Conservation (phyloP, 768 basidiomycete genomes). For the Lenzites betulinus region DNA sequence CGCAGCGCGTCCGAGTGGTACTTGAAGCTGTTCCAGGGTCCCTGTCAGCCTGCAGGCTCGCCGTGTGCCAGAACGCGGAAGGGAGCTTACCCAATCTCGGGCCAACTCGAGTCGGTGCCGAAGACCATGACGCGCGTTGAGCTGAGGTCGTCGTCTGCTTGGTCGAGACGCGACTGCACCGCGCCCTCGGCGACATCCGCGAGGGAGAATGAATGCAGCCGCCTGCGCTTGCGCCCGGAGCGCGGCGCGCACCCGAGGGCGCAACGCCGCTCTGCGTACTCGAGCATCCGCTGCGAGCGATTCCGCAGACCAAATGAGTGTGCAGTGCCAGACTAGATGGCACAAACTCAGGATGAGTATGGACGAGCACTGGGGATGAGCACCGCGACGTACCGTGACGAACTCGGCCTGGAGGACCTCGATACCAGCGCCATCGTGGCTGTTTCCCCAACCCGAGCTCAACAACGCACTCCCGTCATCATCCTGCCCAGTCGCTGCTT, state of each 20-base stretch:
- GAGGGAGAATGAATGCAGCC: slow-evolving; percentile 5
- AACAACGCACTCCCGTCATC: slow-evolving; percentile 34
- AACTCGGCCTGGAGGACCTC: slow-evolving; percentile 69
- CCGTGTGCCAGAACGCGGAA: not conserved
- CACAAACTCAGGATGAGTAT: not conserved
- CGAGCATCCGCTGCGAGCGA: slow-evolving; percentile 64
- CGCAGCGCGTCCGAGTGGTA: slow-evolving; percentile 32
- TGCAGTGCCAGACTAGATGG: slow-evolving; percentile 50
- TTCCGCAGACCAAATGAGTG: slow-evolving; percentile 60
- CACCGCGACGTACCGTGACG: slow-evolving; percentile 52
- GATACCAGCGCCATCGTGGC: slow-evolving; percentile 76
- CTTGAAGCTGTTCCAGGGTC: slow-evolving; percentile 31
- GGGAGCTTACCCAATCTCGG: slow-evolving; percentile 11
- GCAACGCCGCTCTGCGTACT: slow-evolving; percentile 63
- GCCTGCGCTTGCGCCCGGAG: slow-evolving; percentile 10
- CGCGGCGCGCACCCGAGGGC: slow-evolving; percentile 36
- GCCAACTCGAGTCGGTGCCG: slow-evolving; percentile 21
- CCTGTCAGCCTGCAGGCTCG: not conserved
- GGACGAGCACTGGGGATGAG: not conserved
- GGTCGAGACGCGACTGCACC: slow-evolving; percentile 11
- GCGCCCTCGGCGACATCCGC: slow-evolving; percentile 4
- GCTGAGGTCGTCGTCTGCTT: slow-evolving; percentile 12
- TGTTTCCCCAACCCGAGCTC: slow-evolving; percentile 71
- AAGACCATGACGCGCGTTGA: slow-evolving; percentile 20
- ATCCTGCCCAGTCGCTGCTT: too few species aligned